Conservation (phyloP, 192 early-diverging fungal genomes). For the Entrophospora sp. region DNA sequence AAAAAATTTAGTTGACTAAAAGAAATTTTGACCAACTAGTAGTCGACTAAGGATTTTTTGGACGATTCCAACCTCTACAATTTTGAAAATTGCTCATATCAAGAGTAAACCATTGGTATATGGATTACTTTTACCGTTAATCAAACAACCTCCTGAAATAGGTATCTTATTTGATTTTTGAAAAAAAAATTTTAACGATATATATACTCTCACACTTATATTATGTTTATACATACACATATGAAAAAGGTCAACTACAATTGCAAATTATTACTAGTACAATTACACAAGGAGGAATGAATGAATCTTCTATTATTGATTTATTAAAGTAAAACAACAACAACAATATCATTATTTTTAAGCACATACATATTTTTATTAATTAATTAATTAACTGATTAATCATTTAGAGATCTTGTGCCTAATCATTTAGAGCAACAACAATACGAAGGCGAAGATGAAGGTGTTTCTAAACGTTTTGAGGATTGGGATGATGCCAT, state of each 20-base stretch:
- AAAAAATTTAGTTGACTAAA: too few relatives aligned
- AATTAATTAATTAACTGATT: too few relatives aligned
- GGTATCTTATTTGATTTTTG: neutral
- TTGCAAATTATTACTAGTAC: constrained; percentile 5
- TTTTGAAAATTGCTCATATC: constrained; percentile 1
- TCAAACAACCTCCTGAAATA: neutral
- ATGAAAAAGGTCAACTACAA: neutral
- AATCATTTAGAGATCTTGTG: too few relatives aligned
- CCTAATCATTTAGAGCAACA: too few relatives aligned
- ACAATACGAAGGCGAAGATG: too few relatives aligned
- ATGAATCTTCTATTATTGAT: neutral
- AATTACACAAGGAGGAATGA: constrained; percentile 2
- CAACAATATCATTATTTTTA: neutral
- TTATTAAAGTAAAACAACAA: neutral
- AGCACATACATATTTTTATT: too few relatives aligned
- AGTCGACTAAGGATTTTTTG: too few relatives aligned
- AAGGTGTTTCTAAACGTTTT: neutral
- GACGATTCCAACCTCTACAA: too few relatives aligned
- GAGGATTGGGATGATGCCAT: neutral
- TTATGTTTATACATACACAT: neutral
- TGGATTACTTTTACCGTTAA: constrained; percentile 14
- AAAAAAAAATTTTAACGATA: too few relatives aligned
- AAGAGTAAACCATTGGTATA: constrained; percentile 11
- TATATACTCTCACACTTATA: too few relatives aligned
- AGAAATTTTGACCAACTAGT: too few relatives aligned